phyloP scores from a whole-genome alignment of 345 rosid genomes.

The Brassica rapa region DNA sequence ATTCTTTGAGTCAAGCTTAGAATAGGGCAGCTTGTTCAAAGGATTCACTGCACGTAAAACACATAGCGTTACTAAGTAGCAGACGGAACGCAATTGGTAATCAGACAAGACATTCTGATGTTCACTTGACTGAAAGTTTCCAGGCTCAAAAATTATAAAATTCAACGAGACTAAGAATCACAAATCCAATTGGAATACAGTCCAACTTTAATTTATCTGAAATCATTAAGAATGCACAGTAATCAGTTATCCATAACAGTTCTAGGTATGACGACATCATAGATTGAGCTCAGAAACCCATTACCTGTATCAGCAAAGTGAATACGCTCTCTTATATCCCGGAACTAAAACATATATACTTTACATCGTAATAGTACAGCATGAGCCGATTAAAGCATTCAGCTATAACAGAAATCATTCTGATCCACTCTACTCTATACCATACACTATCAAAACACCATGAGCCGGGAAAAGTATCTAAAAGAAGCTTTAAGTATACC shows the following conservation, averaged over 20 bases:
- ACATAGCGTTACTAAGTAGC: constrained; percentile 20
- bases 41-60: constrained; percentile 79
- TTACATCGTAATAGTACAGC: constrained; percentile 7
- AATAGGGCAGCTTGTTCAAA: constrained; percentile 92
- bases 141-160: neutral
- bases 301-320: constrained; percentile 20
- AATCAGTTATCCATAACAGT: constrained; percentile 26
- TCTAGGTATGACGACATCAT: constrained; percentile 24
- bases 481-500: constrained; percentile 11
- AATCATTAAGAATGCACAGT: constrained; percentile 11
- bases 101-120: constrained; percentile 16
- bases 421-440: constrained; percentile 16
- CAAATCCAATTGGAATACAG: neutral
- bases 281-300: constrained; percentile 7
- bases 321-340: neutral
- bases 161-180: neutral
- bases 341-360: neutral
- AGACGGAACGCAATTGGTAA: constrained; percentile 13
- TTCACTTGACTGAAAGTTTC: constrained; percentile 18
- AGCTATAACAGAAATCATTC: constrained; percentile 17
- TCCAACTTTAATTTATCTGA: neutral
- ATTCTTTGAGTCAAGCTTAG: constrained; percentile 93
- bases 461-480: constrained; percentile 2
- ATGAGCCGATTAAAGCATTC: constrained; percentile 3
- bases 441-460: constrained; percentile 15